These are phyloP conservation scores for Xenoacremonium recifei DNA, from an alignment of 2,329 filamentous ascomycete species.

Conservation along the genomic window DNA sequence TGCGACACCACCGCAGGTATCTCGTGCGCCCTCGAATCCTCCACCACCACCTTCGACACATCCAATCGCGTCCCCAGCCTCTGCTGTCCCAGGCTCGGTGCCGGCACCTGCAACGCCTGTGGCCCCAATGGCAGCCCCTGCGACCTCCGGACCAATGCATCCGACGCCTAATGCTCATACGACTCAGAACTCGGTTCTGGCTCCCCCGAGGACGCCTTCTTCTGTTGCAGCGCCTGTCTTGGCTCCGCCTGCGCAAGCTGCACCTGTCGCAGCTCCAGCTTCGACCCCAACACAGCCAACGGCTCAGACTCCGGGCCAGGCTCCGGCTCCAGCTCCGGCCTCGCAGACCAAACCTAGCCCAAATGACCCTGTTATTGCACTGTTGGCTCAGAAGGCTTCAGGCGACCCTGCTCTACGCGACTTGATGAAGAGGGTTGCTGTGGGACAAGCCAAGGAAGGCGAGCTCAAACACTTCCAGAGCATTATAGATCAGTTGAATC, in stretches of 20 bases:
- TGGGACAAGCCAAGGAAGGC: constrained; percentile 67
- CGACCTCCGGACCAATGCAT: constrained; percentile 24
- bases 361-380: constrained; percentile 77
- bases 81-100: constrained; percentile 23
- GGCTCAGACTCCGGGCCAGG: constrained; percentile 13
- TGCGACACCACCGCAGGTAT: constrained; percentile 17
- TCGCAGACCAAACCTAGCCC: constrained; percentile 25
- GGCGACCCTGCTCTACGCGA: constrained; percentile 71
- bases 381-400: constrained; percentile 72
- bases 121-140: constrained; percentile 17
- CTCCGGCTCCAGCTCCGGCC: constrained; percentile 13
- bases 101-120: constrained; percentile 27
- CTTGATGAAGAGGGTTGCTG: constrained; percentile 80
- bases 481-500: constrained; percentile 77
- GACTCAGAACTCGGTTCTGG: constrained; percentile 14
- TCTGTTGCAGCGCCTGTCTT: neutral
- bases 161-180: constrained; percentile 15
- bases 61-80: constrained; percentile 7
- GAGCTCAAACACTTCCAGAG: constrained; percentile 75
- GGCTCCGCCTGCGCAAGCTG: neutral
- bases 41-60: constrained; percentile 7
- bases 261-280: neutral
- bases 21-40: constrained; percentile 21
- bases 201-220: constrained; percentile 11
- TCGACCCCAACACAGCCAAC: constrained; percentile 15